Evolutionary conservation across 1,139 yeast species (phyloP).

Genomic region (Yamadazyma siamensis): DNA sequence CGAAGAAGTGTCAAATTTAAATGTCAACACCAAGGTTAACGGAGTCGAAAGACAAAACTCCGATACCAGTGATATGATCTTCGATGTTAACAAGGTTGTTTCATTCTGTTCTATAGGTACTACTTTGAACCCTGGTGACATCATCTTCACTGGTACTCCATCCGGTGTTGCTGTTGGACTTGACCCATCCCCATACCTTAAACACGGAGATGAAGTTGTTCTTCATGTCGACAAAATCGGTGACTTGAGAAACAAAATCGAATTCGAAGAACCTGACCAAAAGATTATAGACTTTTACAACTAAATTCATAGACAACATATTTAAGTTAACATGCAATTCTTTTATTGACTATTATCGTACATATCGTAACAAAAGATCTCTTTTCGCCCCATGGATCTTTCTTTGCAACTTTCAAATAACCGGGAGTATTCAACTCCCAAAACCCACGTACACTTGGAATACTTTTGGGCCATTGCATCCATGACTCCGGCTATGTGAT

Average conservation of each 20-base stretch:
- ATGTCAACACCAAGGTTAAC: slow-evolving; percentile 2
- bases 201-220: slow-evolving; percentile 4
- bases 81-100: slow-evolving; percentile 2
- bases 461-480: slow-evolving; percentile 1
- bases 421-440: slow-evolving; percentile 4
- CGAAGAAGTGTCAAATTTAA: slow-evolving; percentile 1
- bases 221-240: slow-evolving; percentile 5
- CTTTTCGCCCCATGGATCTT: slow-evolving; percentile 3
- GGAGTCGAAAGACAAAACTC: slow-evolving; percentile 4
- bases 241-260: slow-evolving; percentile 2
- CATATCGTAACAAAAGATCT: slow-evolving; percentile 4
- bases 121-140: slow-evolving; percentile 4
- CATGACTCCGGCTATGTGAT: slow-evolving; percentile 2
- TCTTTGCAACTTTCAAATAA: slow-evolving; percentile 2
- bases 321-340: not conserved
- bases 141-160: slow-evolving; percentile 5
- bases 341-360: not conserved
- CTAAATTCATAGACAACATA: not conserved
- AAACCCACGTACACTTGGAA: slow-evolving; percentile 2
- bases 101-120: slow-evolving; percentile 5
- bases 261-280: slow-evolving; percentile 3
- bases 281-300: slow-evolving; percentile 3
- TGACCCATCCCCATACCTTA: slow-evolving; percentile 3
- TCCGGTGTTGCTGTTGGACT: slow-evolving; percentile 6
- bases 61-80: slow-evolving; percentile 4